A percentile compares a stretch with the other conserved stretches of the same genome.
Evolutionary conservation across 495 filamentous ascomycete genomes (phyloP).

Genomic region (Trichoderma erinaceum): DNA sequence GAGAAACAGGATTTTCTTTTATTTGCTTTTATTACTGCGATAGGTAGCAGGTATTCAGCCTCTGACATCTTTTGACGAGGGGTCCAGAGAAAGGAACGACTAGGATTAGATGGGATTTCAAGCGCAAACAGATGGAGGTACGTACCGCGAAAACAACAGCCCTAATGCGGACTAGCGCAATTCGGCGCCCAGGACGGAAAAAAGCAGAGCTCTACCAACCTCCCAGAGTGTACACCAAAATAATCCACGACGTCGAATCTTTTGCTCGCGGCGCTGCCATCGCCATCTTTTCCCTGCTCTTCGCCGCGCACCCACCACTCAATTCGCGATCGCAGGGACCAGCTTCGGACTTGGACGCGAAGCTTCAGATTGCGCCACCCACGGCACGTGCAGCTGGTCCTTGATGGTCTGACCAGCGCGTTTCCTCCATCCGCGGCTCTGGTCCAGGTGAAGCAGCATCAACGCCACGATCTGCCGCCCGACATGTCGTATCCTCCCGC

Average conservation of each 20-base stretch:
- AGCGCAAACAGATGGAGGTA: too few species aligned
- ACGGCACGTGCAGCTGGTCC: slow-evolving; percentile 7
- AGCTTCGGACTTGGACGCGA: not conserved
- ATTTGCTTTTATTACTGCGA: too few species aligned
- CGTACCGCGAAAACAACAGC: too few species aligned
- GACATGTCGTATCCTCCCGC: slow-evolving; percentile 58
- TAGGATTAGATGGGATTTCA: too few species aligned
- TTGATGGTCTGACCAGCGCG: slow-evolving; percentile 10
- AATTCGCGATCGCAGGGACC: not conserved
- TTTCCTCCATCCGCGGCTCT: slow-evolving; percentile 5
- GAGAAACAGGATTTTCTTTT: too few species aligned
- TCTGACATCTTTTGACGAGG: too few species aligned
- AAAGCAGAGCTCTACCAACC: slow-evolving; percentile 11
- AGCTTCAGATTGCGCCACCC: not conserved
- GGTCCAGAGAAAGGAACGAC: too few species aligned
- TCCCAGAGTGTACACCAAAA: slow-evolving; percentile 8
- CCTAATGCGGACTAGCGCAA: not conserved
- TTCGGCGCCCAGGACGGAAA: slow-evolving; percentile 7
- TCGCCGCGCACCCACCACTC: not conserved
- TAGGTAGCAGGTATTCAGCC: too few species aligned
- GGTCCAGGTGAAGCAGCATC: slow-evolving; percentile 13
- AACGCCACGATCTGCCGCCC: not conserved
- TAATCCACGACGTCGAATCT: not conserved
- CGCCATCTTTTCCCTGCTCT: not conserved
- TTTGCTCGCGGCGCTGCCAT: slow-evolving; percentile 5